These are phyloP conservation scores for Claviceps sp. DNA, from an alignment of 2,329 filamentous ascomycete genomes.

Conservation along the genomic window DNA sequence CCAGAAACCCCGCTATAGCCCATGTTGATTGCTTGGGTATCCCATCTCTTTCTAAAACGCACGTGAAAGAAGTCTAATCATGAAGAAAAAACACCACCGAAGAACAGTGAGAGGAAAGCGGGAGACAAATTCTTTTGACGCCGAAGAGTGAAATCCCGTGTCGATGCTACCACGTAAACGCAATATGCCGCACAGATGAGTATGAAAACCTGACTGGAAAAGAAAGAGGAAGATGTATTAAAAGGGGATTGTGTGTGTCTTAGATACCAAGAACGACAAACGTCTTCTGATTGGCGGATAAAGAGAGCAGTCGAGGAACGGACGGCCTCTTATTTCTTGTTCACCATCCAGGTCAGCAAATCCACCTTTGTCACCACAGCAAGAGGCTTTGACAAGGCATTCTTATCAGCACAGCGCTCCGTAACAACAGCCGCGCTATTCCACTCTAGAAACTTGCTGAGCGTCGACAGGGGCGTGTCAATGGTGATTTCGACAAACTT, in stretches of 20 bases:
- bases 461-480: constrained; percentile 68
- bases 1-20: constrained; percentile 3
- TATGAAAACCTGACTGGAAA: not conserved
- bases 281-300: not conserved
- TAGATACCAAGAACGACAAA: too few relatives aligned
- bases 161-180: too few relatives aligned
- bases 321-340: constrained; percentile 26
- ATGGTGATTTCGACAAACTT: constrained; percentile 90
- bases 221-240: not conserved
- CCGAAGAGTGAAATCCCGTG: too few relatives aligned
- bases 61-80: not conserved
- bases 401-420: constrained; percentile 46
- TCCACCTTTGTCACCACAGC: constrained; percentile 96
- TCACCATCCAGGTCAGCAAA: constrained; percentile 82
- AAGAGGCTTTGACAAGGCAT: constrained; percentile 57
- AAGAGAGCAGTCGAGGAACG: not conserved
- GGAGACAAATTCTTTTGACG: not conserved
- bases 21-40: constrained; percentile 7
- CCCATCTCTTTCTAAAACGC: not conserved
- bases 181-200: too few relatives aligned
- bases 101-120: not conserved
- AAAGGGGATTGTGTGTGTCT: too few relatives aligned
- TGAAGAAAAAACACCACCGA: too few relatives aligned
- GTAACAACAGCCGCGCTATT: constrained; percentile 94
- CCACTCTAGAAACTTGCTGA: constrained; percentile 95